phyloP scores from a whole-genome alignment of 257 asterid genomes.

The Solanum clarkiae region DNA sequence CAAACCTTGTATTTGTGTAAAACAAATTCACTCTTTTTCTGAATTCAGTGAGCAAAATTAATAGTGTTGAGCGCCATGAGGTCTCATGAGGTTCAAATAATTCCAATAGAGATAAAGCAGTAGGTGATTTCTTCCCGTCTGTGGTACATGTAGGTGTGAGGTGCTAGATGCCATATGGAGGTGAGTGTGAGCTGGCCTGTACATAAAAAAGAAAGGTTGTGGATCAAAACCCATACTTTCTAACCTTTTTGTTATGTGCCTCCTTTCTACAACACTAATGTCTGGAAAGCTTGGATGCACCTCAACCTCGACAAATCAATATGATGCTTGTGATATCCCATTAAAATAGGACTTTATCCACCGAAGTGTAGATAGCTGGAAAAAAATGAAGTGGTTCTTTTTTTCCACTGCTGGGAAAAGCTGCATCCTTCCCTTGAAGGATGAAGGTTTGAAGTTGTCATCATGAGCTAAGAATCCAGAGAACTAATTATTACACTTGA shows the following conservation, averaged over 20 bases:
- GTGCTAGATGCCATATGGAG: not conserved
- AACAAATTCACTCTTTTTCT: no score
- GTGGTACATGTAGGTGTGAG: not conserved
- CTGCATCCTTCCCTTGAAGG: not conserved
- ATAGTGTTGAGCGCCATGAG: not conserved
- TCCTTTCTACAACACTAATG: not conserved
- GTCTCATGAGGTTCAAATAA: not conserved
- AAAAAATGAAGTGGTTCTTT: not conserved
- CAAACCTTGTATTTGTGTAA: no score
- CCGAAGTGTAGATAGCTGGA: not conserved
- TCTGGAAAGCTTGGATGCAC: not conserved
- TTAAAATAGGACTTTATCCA: not conserved
- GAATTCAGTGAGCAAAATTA: not conserved
- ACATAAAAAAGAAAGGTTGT: not conserved
- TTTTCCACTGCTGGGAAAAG: not conserved
- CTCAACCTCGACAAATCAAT: not conserved
- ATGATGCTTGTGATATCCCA: not conserved
- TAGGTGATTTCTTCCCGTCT: no score
- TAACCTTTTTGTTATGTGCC: no score
- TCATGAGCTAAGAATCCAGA: not conserved
- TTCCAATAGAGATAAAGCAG: not conserved
- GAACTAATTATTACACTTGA: not conserved
- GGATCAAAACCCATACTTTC: not conserved
- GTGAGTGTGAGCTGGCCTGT: not conserved
- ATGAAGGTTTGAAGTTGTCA: not conserved